Base-by-base conservation (phyloP, 2,329 filamentous ascomycete species). In the Colletotrichum falcatum region DNA sequence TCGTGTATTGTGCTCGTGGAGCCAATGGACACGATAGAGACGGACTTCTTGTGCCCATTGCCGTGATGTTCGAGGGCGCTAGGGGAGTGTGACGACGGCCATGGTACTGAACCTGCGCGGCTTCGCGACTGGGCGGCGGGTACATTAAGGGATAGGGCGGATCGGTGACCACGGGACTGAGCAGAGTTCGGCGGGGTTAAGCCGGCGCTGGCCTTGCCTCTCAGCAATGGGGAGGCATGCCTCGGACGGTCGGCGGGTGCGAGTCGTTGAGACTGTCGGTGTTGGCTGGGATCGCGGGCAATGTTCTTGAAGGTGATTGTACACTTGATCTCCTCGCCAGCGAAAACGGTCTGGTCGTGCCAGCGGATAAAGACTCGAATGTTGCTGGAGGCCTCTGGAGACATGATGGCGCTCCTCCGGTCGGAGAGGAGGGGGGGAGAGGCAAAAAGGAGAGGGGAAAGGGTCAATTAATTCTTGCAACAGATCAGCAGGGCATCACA, bases 231-330 rank as follows among this genome's bases (percentile, higher is more conserved):
- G 54, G 85, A 84, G 28, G 61, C 78, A 74, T 49, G 79, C 76
- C 28, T 76, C 66, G 26, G 77, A 73, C 39, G 61, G 58, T 63
- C 42, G 67, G 66, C 26, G 12, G 70, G 70, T 35, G 72, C 61
- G 37, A 77, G 66, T 61, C 73, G 72, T 56, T 74, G 74, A 35
- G 74, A 72, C 56, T 68, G 73, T 67, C 74, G 78, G 59, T 78
- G 72, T 66, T 82, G 80, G 55, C 74, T 78, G 44, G 80, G 74
- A 48, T 82, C 83, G 60, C 87, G 78, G 51, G 89, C 87, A 73
- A 95, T 88, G 80, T 99, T 99, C 83, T 92, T 95, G 84, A 99
- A 99, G 61, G 94, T 98, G 80, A 99, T 97, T 75, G 91, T 94
- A 83, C 96, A 98, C 83, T 95, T 93, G 78, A 98, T 89, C 78